phyloP scores from a whole-genome alignment of 2,329 filamentous ascomycete genomes.

The Domatiomyces globalis region DNA sequence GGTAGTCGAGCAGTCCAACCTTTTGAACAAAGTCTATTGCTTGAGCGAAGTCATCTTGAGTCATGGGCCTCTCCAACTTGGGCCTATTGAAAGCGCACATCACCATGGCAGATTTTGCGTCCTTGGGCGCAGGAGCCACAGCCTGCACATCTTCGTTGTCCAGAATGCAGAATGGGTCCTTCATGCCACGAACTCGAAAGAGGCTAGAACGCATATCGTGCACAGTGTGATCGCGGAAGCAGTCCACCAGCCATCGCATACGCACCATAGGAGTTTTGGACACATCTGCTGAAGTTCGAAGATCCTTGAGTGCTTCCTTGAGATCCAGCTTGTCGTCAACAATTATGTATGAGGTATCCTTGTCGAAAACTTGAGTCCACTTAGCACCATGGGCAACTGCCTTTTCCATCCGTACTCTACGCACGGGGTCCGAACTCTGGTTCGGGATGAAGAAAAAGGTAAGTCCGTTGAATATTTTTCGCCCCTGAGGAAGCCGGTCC shows the following conservation, averaged over 20 bases:
- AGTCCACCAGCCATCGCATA: conserved; percentile 55
- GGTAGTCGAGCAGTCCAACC: background rate
- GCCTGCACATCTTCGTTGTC: background rate
- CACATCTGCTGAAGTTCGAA: background rate
- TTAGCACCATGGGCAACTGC: conserved; percentile 59
- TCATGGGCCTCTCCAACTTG: background rate
- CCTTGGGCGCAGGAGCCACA: background rate
- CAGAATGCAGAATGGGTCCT: background rate
- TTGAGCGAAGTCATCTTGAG: background rate
- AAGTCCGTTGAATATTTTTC: conserved; percentile 48
- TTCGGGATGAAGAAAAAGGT: conserved; percentile 69
- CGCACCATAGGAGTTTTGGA: conserved; percentile 34
- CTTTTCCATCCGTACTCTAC: conserved; percentile 59
- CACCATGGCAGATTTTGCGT: background rate
- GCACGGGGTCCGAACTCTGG: conserved; percentile 53
- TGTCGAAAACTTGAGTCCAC: conserved; percentile 47
- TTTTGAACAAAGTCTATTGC: background rate
- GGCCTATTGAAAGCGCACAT: background rate
- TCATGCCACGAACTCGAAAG: conserved; percentile 38
- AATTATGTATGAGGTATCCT: conserved; percentile 37
- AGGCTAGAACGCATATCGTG: conserved; percentile 45
- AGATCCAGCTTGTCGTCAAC: conserved; percentile 46
- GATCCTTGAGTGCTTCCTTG: conserved; percentile 5
- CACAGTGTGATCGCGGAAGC: conserved; percentile 43
- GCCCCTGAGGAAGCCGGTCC: conserved; percentile 33